A percentile compares a stretch with the other conserved stretches of the same genome.
phyloP scores from a whole-genome alignment of 2,329 filamentous ascomycete species.

The Aspergillus sp. region DNA sequence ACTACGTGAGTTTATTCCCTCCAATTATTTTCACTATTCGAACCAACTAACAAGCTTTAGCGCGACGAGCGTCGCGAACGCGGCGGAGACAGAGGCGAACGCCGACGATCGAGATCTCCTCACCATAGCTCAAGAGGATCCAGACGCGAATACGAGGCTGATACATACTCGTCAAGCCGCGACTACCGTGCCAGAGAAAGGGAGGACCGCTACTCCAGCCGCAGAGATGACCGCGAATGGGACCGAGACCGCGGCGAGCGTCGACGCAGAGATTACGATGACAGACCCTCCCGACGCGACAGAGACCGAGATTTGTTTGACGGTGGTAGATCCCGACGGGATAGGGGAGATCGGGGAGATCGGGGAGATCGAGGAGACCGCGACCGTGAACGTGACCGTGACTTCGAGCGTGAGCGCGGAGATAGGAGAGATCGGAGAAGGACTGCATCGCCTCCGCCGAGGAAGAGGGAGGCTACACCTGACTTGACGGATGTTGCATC shows the following conservation, averaged over 20 bases:
- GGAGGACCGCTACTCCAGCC: conserved; percentile 79
- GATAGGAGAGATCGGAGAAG: conserved; percentile 54
- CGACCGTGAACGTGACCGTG: conserved; percentile 38
- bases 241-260: conserved; percentile 60
- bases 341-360: conserved; percentile 36
- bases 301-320: conserved; percentile 58
- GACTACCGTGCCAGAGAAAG: conserved; percentile 89
- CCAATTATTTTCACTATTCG: conserved; percentile 12
- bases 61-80: conserved; percentile 45
- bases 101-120: conserved; percentile 81
- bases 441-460: conserved; percentile 71
- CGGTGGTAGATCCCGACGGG: conserved; percentile 51
- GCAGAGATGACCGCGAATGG: conserved; percentile 69
- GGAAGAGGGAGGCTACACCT: conserved; percentile 91
- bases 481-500: conserved; percentile 83
- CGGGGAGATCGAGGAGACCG: conserved; percentile 17
- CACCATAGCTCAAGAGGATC: conserved; percentile 60
- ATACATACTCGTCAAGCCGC: conserved; percentile 87
- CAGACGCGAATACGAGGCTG: conserved; percentile 68
- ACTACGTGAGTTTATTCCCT: conserved; percentile 41
- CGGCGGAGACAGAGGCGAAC: conserved; percentile 47
- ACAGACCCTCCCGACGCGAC: conserved; percentile 46
- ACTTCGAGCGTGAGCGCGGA: conserved; percentile 15
- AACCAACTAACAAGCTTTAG: conserved; percentile 11
- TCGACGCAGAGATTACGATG: conserved; percentile 56